Evolutionary conservation across 257 asterid genomes (phyloP).

Genomic region (Linderniella brevidens): DNA sequence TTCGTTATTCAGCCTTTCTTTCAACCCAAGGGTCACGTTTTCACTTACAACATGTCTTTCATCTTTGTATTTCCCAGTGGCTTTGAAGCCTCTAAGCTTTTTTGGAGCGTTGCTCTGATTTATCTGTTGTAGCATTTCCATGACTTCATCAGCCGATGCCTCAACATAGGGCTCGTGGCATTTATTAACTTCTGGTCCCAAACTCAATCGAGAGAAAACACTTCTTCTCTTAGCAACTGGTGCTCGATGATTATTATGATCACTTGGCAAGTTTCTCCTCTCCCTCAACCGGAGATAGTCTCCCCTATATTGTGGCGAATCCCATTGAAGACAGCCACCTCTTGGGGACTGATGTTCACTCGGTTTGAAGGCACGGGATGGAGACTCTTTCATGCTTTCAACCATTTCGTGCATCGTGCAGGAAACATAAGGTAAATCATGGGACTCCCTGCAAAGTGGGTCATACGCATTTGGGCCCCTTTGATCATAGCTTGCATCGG

Average conservation of each 20-base stretch:
- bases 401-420: conserved; percentile 8
- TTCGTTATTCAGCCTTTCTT: conserved; percentile 11
- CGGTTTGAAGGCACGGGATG: conserved; percentile 13
- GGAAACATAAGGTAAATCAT: conserved; percentile 10
- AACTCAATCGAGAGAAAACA: conserved; percentile 50
- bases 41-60: conserved; percentile 12
- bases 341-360: conserved; percentile 13
- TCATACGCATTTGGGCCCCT: no score
- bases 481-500: no score
- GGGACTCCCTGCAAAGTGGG: conserved; percentile 1
- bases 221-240: conserved; percentile 25
- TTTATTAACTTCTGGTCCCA: conserved; percentile 8
- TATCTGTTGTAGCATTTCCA: conserved; percentile 26
- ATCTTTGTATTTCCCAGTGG: conserved; percentile 11
- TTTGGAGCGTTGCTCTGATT: conserved; percentile 15
- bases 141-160: conserved; percentile 53
- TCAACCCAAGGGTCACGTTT: conserved; percentile 14
- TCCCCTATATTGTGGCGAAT: background rate
- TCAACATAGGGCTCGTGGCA: conserved; percentile 17
- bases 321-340: conserved; percentile 10
- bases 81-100: conserved; percentile 15
- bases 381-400: conserved; percentile 11
- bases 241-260: conserved; percentile 9
- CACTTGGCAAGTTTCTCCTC: conserved; percentile 16
- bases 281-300: no score